phyloP scores from a whole-genome alignment of 768 basidiomycete species.

The Suillus cothurnatus region DNA sequence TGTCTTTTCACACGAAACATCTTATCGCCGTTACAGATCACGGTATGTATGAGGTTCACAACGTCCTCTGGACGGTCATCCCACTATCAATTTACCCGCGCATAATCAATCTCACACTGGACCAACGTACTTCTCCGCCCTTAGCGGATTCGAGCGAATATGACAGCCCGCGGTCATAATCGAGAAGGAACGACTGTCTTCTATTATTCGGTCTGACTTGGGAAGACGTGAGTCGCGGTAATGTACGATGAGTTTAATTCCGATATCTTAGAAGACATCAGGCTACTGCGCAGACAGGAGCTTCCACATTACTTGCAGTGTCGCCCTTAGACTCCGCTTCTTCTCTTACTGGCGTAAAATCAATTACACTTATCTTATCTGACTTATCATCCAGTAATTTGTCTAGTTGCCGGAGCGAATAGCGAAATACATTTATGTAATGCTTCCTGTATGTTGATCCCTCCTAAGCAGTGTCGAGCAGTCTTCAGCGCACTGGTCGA shows the following conservation, averaged over 20 bases:
- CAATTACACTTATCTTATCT: background rate
- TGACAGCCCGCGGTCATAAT: background rate
- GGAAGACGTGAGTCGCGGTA: background rate
- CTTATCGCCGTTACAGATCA: background rate
- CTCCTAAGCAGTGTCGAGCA: background rate
- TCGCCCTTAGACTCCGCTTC: background rate
- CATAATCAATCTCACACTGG: background rate
- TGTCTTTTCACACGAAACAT: background rate
- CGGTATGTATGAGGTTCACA: too few relatives aligned
- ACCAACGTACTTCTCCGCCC: background rate
- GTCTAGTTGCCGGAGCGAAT: background rate
- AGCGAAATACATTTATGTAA: background rate
- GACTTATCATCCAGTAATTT: constrained; percentile 1
- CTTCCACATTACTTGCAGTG: background rate
- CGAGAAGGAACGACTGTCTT: background rate
- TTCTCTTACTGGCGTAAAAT: background rate
- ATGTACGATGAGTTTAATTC: background rate
- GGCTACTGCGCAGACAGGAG: background rate
- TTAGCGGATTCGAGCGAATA: background rate
- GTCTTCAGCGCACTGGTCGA: background rate
- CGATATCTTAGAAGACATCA: background rate
- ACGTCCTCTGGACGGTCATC: background rate
- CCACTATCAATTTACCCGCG: background rate
- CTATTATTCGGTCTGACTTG: background rate
- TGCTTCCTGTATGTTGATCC: background rate